phyloP scores from a whole-genome alignment of 345 rosid genomes.

The Excoecaria agallocha region DNA sequence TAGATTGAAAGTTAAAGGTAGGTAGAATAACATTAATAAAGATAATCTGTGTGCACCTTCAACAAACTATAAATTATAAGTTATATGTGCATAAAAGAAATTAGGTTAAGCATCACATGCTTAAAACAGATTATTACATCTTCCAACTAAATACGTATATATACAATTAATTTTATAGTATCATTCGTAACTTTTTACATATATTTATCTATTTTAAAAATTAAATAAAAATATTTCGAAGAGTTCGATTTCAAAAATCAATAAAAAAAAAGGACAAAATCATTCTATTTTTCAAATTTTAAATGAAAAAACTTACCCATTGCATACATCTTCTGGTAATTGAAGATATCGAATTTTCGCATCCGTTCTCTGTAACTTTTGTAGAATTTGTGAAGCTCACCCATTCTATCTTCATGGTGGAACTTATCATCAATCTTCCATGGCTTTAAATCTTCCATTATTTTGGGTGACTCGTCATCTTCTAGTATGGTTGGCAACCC shows the following conservation, averaged over 20 bases:
- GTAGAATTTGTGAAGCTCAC: conserved; percentile 85
- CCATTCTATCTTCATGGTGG: conserved; percentile 56
- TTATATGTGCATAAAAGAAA: not conserved
- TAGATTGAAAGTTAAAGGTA: conserved; percentile 23
- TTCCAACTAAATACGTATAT: too few relatives aligned
- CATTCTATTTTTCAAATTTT: too few relatives aligned
- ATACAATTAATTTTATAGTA: too few relatives aligned
- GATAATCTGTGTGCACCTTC: conserved; percentile 7
- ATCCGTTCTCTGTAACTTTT: conserved; percentile 81
- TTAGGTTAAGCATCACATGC: too few relatives aligned
- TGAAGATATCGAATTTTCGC: conserved; percentile 86
- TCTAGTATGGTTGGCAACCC: conserved; percentile 78
- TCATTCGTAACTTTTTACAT: too few relatives aligned
- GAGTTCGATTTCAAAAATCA: too few relatives aligned
- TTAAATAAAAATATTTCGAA: too few relatives aligned
- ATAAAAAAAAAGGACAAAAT: too few relatives aligned
- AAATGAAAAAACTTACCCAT: conserved; percentile 48
- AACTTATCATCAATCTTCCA: conserved; percentile 83
- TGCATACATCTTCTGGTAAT: conserved; percentile 89
- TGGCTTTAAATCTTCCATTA: conserved; percentile 82
- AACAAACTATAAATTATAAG: conserved; percentile 15
- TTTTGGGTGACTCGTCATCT: conserved; percentile 69
- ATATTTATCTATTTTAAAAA: too few relatives aligned
- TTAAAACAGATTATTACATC: too few relatives aligned
- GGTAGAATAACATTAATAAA: conserved; percentile 20